Evolutionary conservation across 164 flowering plant species (phyloP), one percentile per base, ranked within the genome.

Genomic region (Vitis amurensis): DNA sequence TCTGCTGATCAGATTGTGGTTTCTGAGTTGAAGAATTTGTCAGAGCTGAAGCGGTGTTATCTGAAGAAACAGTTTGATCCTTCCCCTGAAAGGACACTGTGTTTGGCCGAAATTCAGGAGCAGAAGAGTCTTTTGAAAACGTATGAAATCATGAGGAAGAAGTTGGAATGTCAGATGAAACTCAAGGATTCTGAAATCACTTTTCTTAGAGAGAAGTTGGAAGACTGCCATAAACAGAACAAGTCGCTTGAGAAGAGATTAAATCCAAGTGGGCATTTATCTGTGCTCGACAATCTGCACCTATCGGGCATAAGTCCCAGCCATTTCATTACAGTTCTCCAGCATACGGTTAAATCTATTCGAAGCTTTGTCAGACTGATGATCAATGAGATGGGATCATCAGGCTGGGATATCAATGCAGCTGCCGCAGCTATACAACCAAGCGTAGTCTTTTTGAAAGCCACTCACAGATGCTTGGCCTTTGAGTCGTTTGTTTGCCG

Each of bases 171-270:
- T 64, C 85, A 86, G 78, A 27, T 71, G 55, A 84, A 79, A 73
- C 86, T 86, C 51, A 89, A 85, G 72, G 89, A 85, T 3, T 86
- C 93, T 14, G 93, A 91, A 62, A 68, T 89, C 13, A 75, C 77
- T 1, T 80, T 77, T 66, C 79, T 87, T 1, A 77, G 64, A 73
- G 89, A 84, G 74, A 89, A 85, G 61, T 52, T 87, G 44, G 87
- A 81, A 11, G 91, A 88, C 31, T 60, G 69, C 66, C 82, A 74
- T 17, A 76, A 58, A 37, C 85, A 79, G 16, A 88, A 87, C 64
- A 79, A 63, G 62, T 60, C 69, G 48, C 49, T 88, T 11, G 92
- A 87, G 59, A 84, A 80, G 83, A 84, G 77, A 59, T 70, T 87
- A 48, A 81, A 76, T 57, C 79, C 79, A 44, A 89, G 90, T 60